Base-by-base conservation (phyloP, 306 rosid genomes). In the Oxytropis ochrocephala region DNA sequence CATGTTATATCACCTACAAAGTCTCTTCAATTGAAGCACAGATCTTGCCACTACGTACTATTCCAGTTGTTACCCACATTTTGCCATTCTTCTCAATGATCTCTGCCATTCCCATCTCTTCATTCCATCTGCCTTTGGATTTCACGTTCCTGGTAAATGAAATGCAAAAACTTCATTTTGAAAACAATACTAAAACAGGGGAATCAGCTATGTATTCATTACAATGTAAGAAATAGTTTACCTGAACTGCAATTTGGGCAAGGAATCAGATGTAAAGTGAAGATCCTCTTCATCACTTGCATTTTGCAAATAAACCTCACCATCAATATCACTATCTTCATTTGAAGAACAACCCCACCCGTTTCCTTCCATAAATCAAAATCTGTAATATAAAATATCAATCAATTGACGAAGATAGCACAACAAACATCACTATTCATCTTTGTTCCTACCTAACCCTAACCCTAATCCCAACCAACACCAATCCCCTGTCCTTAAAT, bases 11-110 rank as follows among this genome's bases (percentile, higher is more conserved):
- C 71, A 86, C 96, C 75, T 83, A 90, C 98, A 88, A 67, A 67
- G 83, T 83, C 75, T 90, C 98, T 77, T 88, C 95, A 43, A 85
- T 79, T 18, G 90, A 85, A 80, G 78, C 87, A 78, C 85, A 90
- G 59, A 65, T 75, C 73, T 80, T 82, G 68, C 85, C 83, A 21
- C 55, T n/a, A 8, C 86, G 86, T 75, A 78, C 85, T 65, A 87
- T 81, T 67, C 92, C 96, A 30, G 93, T 84, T 47, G 96, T 82
- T 47, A 73, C 87, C 90, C 92, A 87, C 81, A 80, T 64, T 57
- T 81, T 77, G 1, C 98, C 96, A 82, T 71, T 88, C 33, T 73
- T 84, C 78, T 84, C 88, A 59, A 75, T 46, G 18, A 86, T 78
- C 67, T 94, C 86, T 5, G 92, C 85, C 95, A 90, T 82, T 79